Conservation (phyloP, 192 early-diverging fungal species). For the Coemansia sp. region DNA sequence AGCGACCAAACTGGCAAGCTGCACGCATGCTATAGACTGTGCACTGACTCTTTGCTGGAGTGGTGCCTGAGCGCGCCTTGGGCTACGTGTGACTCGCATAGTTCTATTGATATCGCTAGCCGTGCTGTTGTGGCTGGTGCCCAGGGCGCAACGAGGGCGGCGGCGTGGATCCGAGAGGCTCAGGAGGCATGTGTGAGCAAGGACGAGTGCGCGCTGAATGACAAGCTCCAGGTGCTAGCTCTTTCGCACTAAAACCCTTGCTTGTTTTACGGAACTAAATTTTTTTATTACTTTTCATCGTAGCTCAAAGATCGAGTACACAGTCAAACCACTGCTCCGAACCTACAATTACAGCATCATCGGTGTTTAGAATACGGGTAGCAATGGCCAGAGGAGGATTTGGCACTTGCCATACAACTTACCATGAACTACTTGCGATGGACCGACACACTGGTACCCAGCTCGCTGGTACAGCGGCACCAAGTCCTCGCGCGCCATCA, state of each 20-base stretch:
- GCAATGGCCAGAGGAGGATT: not conserved
- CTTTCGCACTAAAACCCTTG: not conserved
- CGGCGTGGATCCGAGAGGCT: slow-evolving; percentile 29
- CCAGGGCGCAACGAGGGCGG: not conserved
- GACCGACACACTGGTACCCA: slow-evolving; percentile 63
- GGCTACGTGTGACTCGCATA: not conserved
- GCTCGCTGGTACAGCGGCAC: slow-evolving; percentile 63
- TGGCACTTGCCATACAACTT: not conserved
- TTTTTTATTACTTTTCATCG: too few relatives aligned
- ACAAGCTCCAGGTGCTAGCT: not conserved
- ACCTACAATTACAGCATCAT: slow-evolving; percentile 3
- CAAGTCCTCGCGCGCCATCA: slow-evolving; percentile 62
- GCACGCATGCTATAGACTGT: not conserved
- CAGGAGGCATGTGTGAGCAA: not conserved
- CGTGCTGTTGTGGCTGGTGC: slow-evolving; percentile 28
- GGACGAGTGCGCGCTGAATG: not conserved
- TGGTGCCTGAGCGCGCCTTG: slow-evolving; percentile 7
- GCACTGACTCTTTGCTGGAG: slow-evolving; percentile 21
- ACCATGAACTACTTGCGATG: slow-evolving; percentile 66
- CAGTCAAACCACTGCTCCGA: slow-evolving; percentile 50
- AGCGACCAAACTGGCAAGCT: not conserved
- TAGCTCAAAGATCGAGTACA: slow-evolving; percentile 21
- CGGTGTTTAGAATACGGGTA: not conserved
- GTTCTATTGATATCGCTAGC: slow-evolving; percentile 12
- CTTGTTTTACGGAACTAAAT: too few relatives aligned